Conservation (phyloP, 371 early-diverging fungal species). For the Mucor saturninus region DNA sequence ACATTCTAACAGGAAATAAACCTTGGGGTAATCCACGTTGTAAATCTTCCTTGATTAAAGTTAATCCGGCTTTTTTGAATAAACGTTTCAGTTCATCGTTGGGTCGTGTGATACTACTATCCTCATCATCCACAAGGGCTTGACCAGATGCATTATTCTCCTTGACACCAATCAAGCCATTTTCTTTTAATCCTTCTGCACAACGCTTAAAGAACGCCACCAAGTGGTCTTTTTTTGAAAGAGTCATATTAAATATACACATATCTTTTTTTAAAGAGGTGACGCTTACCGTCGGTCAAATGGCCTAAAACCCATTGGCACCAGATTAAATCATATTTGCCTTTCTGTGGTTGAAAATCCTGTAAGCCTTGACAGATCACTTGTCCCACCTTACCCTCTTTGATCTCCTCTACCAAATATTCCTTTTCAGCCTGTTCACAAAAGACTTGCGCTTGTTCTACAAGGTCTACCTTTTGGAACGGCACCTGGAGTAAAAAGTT, state of each 20-base stretch:
- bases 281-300: slow-evolving; percentile 69
- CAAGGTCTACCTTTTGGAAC: slow-evolving; percentile 86
- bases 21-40: slow-evolving; percentile 86
- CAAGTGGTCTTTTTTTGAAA: slow-evolving; percentile 70
- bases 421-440: slow-evolving; percentile 68
- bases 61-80: slow-evolving; percentile 75
- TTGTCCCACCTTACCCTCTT: slow-evolving; percentile 59
- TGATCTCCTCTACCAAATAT: slow-evolving; percentile 64
- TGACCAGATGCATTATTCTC: slow-evolving; percentile 81
- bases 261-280: not conserved
- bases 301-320: slow-evolving; percentile 95
- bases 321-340: slow-evolving; percentile 91
- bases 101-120: slow-evolving; percentile 89
- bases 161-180: slow-evolving; percentile 87
- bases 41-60: slow-evolving; percentile 68
- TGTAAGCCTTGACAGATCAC: slow-evolving; percentile 82
- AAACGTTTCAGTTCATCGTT: slow-evolving; percentile 68
- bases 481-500: slow-evolving; percentile 72
- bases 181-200: slow-evolving; percentile 70
- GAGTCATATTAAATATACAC: not conserved
- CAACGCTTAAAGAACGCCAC: slow-evolving; percentile 83
- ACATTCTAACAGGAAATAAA: slow-evolving; percentile 89
- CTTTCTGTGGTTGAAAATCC: slow-evolving; percentile 74
- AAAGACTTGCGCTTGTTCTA: slow-evolving; percentile 84
- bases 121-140: slow-evolving; percentile 79